phyloP scores from a whole-genome alignment of 306 rosid species.

The Sophora flavescens region DNA sequence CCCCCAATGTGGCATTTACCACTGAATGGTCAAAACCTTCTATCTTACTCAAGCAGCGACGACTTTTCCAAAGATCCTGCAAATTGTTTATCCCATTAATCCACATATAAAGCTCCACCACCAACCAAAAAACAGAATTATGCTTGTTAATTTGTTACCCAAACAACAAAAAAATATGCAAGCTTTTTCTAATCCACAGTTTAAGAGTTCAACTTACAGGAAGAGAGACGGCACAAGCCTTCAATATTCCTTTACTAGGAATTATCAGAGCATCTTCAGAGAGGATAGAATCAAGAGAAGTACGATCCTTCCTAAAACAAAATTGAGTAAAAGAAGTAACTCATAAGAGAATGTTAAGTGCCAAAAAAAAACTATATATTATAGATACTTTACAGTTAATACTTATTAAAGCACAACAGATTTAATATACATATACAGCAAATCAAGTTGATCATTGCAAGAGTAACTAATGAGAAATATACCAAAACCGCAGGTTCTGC shows the following conservation, averaged over 20 bases:
- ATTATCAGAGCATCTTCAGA: conserved; percentile 73
- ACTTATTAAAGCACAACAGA: conserved; percentile 30
- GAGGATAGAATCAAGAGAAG: conserved; percentile 63
- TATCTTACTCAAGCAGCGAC: conserved; percentile 63
- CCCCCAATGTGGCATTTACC: conserved; percentile 78
- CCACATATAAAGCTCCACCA: conserved; percentile 8
- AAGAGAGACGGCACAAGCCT: conserved; percentile 81
- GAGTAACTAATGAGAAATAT: conserved; percentile 40
- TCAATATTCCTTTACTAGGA: conserved; percentile 81
- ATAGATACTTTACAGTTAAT: conserved; percentile 27
- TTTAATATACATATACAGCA: conserved; percentile 16
- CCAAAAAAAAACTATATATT: conserved; percentile 29
- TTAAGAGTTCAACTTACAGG: conserved; percentile 68
- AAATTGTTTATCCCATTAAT: conserved; percentile 36
- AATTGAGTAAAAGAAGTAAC: conserved; percentile 34
- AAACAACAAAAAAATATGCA: conserved; percentile 21
- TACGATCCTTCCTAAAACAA: conserved; percentile 75
- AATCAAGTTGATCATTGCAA: conserved; percentile 36
- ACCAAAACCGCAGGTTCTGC: conserved; percentile 95
- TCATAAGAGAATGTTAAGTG: conserved; percentile 1
- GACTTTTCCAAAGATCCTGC: conserved; percentile 95
- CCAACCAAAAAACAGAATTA: background rate
- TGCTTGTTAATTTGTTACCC: background rate
- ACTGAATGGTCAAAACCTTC: conserved; percentile 87
- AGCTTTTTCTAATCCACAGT: conserved; percentile 4